These are phyloP conservation scores for Mortierella sp. DNA, from an alignment of 371 early-diverging fungal species.

Conservation along the genomic window DNA sequence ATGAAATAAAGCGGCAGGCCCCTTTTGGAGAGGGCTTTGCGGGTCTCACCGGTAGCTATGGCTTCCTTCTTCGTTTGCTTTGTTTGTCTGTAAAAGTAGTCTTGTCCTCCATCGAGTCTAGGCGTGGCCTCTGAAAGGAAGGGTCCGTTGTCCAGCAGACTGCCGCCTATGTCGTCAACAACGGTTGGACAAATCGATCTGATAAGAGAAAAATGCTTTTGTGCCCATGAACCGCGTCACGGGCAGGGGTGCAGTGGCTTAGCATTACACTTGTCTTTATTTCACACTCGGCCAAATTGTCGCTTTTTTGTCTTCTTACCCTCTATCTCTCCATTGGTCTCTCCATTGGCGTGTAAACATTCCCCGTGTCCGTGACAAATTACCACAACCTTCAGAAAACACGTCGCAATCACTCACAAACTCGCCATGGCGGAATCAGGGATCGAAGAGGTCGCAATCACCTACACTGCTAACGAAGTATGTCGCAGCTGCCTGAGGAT, in stretches of 20 bases:
- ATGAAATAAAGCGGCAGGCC: background rate
- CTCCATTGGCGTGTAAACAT: background rate
- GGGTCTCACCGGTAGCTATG: background rate
- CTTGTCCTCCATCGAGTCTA: background rate
- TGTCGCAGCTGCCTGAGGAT: background rate
- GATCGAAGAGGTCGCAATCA: constrained; percentile 1
- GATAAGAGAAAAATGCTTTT: background rate
- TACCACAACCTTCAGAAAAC: background rate
- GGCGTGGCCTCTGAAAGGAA: background rate
- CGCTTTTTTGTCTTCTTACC: no score
- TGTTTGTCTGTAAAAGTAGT: background rate
- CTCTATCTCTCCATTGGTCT: background rate
- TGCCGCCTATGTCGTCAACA: background rate
- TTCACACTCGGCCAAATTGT: background rate
- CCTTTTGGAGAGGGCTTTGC: background rate
- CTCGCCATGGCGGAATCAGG: background rate
- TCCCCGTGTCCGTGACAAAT: background rate
- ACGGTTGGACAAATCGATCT: background rate
- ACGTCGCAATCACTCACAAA: background rate
- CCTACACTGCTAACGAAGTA: background rate
- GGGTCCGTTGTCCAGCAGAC: background rate
- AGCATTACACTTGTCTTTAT: background rate
- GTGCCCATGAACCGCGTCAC: no score
- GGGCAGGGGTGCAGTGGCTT: background rate
- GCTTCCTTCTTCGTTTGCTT: background rate